A percentile compares a stretch with the other conserved stretches of the same genome.
Conservation (phyloP, 805 yeast genomes). For the Lachancea sp. region DNA sequence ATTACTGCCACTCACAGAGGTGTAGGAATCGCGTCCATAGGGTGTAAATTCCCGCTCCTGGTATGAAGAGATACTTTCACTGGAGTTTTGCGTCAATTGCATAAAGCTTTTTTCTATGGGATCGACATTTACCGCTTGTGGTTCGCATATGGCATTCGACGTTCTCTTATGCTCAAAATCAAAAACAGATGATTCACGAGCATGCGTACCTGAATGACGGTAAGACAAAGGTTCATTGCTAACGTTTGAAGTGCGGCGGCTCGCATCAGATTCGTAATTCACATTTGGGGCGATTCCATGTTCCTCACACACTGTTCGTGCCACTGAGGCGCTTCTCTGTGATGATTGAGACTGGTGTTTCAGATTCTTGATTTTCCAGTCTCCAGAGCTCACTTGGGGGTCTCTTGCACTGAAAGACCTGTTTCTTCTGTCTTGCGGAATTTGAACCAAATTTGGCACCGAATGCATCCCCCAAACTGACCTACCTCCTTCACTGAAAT, state of each 20-base stretch:
- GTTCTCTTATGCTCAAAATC: conserved; percentile 6
- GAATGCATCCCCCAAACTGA: conserved; percentile 1
- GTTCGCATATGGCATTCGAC: neutral
- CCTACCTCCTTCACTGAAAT: conserved; percentile 5
- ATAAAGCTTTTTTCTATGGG: conserved; percentile 31
- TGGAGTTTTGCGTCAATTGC: conserved; percentile 25
- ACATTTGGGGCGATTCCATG: neutral
- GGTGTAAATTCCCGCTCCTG: conserved; percentile 2
- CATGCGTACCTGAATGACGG: neutral
- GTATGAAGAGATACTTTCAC: neutral
- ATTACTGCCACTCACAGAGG: conserved; percentile 1
- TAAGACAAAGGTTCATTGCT: neutral
- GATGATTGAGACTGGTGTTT: neutral
- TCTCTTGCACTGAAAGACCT: conserved; percentile 2
- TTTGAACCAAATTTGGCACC: neutral
- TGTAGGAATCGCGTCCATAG: neutral
- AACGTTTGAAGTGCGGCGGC: neutral
- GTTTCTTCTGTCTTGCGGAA: neutral
- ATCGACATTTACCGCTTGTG: conserved; percentile 8
- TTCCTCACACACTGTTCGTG: neutral
- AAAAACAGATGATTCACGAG: conserved; percentile 3
- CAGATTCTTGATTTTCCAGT: neutral
- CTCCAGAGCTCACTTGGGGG: neutral
- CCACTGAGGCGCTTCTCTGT: neutral
- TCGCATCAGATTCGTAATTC: neutral